phyloP scores from a whole-genome alignment of 768 basidiomycete species.

The Amanita inopinata region DNA sequence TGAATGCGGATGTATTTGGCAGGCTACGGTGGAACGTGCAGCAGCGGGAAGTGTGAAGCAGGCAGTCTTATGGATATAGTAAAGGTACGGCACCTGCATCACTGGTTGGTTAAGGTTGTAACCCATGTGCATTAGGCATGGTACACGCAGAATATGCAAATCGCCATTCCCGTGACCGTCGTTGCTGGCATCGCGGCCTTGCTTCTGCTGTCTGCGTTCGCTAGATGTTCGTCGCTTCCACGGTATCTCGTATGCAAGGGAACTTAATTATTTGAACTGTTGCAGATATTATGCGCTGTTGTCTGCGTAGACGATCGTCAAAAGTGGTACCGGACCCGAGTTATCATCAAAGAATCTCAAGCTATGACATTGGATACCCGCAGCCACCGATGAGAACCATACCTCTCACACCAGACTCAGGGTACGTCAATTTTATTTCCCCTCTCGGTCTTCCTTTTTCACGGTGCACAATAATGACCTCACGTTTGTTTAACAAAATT shows the following conservation, averaged over 20 bases:
- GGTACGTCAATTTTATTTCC: constrained; percentile 13
- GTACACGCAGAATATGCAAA: constrained; percentile 69
- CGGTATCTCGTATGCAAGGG: background rate
- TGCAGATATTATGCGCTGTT: constrained; percentile 27
- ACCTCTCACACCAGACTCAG: constrained; percentile 16
- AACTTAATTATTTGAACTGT: background rate
- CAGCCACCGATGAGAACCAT: background rate
- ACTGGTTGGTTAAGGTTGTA: background rate
- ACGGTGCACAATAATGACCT: constrained; percentile 1
- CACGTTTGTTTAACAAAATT: constrained; percentile 7
- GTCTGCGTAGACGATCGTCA: constrained; percentile 15
- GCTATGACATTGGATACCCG: constrained; percentile 12
- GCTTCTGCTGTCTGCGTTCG: constrained; percentile 41
- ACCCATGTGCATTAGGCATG: constrained; percentile 39
- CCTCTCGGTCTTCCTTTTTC: constrained; percentile 5
- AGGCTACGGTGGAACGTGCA: constrained; percentile 69
- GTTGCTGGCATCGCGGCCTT: constrained; percentile 57
- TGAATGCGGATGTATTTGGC: constrained; percentile 10
- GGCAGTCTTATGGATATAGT: constrained; percentile 51
- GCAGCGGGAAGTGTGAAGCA: constrained; percentile 48
- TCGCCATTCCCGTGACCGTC: constrained; percentile 71
- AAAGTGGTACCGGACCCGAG: constrained; percentile 3
- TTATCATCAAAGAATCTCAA: constrained; percentile 18
- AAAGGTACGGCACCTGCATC: constrained; percentile 31
- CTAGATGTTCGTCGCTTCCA: constrained; percentile 2